Base-by-base conservation (phyloP, 2,329 filamentous ascomycete genomes). In the Clonostachys rosea region DNA sequence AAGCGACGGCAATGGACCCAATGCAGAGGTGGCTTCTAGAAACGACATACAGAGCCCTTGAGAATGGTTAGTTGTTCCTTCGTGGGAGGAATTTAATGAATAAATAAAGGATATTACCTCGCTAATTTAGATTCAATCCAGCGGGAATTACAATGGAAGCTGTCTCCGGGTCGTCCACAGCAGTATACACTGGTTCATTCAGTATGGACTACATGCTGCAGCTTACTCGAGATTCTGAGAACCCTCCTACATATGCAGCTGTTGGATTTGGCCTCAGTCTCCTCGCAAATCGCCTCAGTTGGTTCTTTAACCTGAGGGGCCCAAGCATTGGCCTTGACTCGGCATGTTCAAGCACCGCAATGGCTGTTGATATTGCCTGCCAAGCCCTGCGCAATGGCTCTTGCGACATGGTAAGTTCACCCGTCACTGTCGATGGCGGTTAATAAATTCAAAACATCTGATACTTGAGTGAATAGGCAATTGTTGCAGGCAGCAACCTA, bases 331-430 rank as follows among this genome's bases (percentile, higher is more conserved):
- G 59, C 11, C 47, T 60, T 17, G 63, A 69, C 40, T 69, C 66
- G 5, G 68, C 64, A 1, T 71, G 67, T 49, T 69, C 67, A 0
- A 64, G 65, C 0, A 61, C 60, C 2, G 50, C 67, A 33, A 61
- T 66, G 34, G 56, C 56, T 2, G 9, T 58, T 16, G 50, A 58
- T 20, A 49, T 52, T n/a, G 57, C 57, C 14, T 55, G 55, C 35
- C 48, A 55, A 30, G 60, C 67, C 44, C 56, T 78, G 44, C 61
- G 68, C 34, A 53, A 64, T 1, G 71, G 69, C 7, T 73, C 79
- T 49, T 70, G 69, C 0, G 65, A 57, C 17, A 59, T 65, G 46
- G 71, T 13, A 18, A 13, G 11, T 37, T n/a, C n/a, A n/a, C n/a
- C n/a, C n/a, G n/a, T n/a, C n/a, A n/a, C n/a, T n/a, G n/a, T n/a